phyloP scores from a whole-genome alignment of 2,329 filamentous ascomycete genomes.

The Aphanoascus verrucosus region DNA sequence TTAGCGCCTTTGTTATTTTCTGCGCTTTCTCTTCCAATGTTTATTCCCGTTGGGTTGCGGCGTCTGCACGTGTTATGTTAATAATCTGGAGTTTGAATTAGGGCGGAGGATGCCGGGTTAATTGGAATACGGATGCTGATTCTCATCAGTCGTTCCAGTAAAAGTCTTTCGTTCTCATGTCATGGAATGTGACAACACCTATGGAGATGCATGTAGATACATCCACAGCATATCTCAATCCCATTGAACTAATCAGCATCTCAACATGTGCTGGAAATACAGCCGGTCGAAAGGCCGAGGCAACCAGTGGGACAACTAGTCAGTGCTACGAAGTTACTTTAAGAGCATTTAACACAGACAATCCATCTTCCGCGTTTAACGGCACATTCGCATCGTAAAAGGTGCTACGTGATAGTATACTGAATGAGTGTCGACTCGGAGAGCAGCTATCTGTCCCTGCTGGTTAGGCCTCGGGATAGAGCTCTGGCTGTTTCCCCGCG shows the following conservation, averaged over 20 bases:
- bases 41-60: neutral
- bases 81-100: conserved; percentile 2
- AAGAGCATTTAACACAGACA: no score
- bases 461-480: neutral
- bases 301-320: no score
- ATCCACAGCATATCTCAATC: neutral
- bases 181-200: neutral
- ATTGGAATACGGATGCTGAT: neutral
- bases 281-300: no score
- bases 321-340: no score
- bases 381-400: no score
- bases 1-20: conserved; percentile 16
- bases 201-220: neutral
- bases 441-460: no score
- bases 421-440: no score
- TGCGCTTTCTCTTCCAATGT: conserved; percentile 13
- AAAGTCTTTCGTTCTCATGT: neutral
- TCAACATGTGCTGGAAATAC: no score
- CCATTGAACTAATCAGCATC: no score
- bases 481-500: neutral
- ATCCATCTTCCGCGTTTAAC: no score
- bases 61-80: conserved; percentile 1
- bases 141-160: neutral
- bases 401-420: no score
- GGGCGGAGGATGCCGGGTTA: neutral